phyloP scores from a whole-genome alignment of 2,329 filamentous ascomycete genomes.

The Fusarium algeriense region DNA sequence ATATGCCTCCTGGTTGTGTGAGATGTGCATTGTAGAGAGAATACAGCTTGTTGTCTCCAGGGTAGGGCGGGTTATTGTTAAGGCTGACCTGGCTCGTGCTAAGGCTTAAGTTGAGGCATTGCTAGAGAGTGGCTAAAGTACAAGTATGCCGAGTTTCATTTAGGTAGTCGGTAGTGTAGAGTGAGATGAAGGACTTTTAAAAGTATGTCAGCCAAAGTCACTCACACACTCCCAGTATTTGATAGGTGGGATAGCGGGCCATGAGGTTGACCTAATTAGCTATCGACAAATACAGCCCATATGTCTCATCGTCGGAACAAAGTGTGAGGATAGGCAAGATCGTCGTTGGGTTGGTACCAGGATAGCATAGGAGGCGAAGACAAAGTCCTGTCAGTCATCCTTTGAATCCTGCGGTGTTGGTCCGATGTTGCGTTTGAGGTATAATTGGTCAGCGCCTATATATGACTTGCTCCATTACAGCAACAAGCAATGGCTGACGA shows the following conservation, averaged over 20 bases:
- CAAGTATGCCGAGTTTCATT: not conserved
- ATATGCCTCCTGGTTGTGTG: not conserved
- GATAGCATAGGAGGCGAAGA: constrained; percentile 4
- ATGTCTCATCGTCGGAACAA: constrained; percentile 17
- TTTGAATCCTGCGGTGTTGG: constrained; percentile 5
- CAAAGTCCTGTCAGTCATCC: not conserved
- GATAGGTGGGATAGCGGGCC: not conserved
- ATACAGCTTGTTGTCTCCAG: not conserved
- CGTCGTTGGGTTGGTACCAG: not conserved
- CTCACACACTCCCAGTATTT: not conserved
- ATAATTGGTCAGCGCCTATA: constrained; percentile 1
- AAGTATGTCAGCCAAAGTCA: not conserved
- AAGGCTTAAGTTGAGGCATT: not conserved
- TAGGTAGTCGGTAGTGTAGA: not conserved
- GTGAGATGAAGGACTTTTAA: not conserved
- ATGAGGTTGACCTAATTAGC: no score
- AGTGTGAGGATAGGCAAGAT: constrained; percentile 13
- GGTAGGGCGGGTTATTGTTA: not conserved
- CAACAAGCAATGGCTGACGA: not conserved
- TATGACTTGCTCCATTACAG: not conserved
- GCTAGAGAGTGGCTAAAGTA: not conserved
- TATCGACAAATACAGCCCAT: not conserved
- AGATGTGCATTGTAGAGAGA: not conserved
- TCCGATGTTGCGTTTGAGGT: not conserved
- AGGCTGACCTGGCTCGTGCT: not conserved